A percentile compares a stretch with the other conserved stretches of the same genome.
phyloP scores from a whole-genome alignment of 2,329 filamentous ascomycete genomes.

The Fusarium sp. region DNA sequence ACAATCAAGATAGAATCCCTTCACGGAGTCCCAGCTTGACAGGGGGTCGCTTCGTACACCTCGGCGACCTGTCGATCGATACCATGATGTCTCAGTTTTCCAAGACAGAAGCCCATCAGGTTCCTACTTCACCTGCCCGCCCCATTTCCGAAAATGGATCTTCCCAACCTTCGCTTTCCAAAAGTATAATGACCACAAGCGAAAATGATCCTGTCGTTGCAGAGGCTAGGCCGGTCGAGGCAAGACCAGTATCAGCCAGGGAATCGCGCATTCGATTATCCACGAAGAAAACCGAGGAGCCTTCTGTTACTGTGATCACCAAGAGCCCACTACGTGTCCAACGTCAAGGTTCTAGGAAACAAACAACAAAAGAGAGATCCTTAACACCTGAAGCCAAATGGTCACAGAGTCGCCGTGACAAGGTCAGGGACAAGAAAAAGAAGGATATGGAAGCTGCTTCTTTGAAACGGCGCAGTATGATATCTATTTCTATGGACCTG shows the following conservation, averaged over 20 bases:
- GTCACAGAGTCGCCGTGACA: slow-evolving; percentile 48
- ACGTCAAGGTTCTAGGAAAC: neutral
- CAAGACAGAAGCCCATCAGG: neutral
- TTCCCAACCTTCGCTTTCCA: slow-evolving; percentile 27
- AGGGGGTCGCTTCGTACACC: slow-evolving; percentile 31
- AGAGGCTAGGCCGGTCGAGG: slow-evolving; percentile 16
- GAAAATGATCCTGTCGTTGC: slow-evolving; percentile 28
- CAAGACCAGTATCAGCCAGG: slow-evolving; percentile 13
- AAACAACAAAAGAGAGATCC: neutral
- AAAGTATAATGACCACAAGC: slow-evolving; percentile 31
- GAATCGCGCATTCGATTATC: slow-evolving; percentile 24
- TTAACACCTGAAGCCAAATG: slow-evolving; percentile 34
- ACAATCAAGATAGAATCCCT: slow-evolving; percentile 22
- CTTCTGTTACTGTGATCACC: slow-evolving; percentile 33
- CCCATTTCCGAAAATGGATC: slow-evolving; percentile 15
- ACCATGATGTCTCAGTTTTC: slow-evolving; percentile 39
- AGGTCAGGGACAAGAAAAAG: slow-evolving; percentile 52
- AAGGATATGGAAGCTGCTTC: slow-evolving; percentile 52
- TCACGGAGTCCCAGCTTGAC: slow-evolving; percentile 42
- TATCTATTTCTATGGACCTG: neutral
- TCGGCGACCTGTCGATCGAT: slow-evolving; percentile 40
- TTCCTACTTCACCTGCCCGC: slow-evolving; percentile 8
- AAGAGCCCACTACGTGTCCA: slow-evolving; percentile 31
- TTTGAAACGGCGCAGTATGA: slow-evolving; percentile 32
- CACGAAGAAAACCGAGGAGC: slow-evolving; percentile 13